Evolutionary conservation across 768 basidiomycete genomes (phyloP).

Genomic region (Macrolepiota albuminosa): DNA sequence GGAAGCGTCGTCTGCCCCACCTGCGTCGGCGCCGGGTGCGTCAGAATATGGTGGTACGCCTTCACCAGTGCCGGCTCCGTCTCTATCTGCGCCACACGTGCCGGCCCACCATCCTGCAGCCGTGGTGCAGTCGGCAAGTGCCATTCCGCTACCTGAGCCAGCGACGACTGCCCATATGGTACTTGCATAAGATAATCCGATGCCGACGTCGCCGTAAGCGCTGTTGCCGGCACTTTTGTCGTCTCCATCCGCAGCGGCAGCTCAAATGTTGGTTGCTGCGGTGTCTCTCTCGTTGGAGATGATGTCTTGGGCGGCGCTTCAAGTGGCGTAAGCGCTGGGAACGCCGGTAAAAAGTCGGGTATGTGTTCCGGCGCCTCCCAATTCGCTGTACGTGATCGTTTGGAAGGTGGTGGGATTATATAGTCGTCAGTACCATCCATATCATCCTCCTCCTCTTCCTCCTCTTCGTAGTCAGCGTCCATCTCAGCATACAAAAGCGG

Average conservation of each 20-base stretch:
- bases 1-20: conserved; percentile 49
- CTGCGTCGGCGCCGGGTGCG: conserved; percentile 53
- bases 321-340: conserved; percentile 40
- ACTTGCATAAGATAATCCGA: conserved; percentile 71
- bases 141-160: conserved; percentile 62
- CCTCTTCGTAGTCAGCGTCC: conserved; percentile 26
- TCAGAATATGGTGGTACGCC: conserved; percentile 76
- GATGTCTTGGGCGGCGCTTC: conserved; percentile 13
- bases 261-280: conserved; percentile 20
- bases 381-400: conserved; percentile 48
- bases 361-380: conserved; percentile 65
- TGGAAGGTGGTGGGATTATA: conserved; percentile 38
- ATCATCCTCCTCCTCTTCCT: conserved; percentile 20
- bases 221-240: conserved; percentile 38
- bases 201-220: conserved; percentile 44
- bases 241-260: conserved; percentile 27
- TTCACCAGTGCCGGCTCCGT: conserved; percentile 60
- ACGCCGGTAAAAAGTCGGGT: conserved; percentile 65
- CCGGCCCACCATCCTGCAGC: conserved; percentile 8
- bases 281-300: conserved; percentile 2
- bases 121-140: conserved; percentile 52
- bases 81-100: conserved; percentile 44
- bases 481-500: conserved; percentile 42
- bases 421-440: conserved; percentile 13
- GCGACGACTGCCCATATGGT: conserved; percentile 69